Evolutionary conservation across 2,329 filamentous ascomycete genomes (phyloP), one percentile per base, ranked within the genome.

Genomic region (Neofusicoccum parvum): DNA sequence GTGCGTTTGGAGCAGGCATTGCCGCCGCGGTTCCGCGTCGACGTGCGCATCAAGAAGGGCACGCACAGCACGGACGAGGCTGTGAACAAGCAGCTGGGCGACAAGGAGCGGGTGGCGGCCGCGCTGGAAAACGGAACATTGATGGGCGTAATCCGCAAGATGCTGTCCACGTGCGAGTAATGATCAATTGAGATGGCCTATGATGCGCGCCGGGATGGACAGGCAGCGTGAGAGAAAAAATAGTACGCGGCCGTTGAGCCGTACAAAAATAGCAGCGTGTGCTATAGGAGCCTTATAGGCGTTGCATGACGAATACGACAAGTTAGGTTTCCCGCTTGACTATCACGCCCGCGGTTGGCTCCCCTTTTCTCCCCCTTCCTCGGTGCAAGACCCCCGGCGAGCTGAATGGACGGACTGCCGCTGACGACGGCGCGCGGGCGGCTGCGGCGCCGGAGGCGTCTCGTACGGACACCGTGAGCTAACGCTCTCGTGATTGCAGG

Each of bases 41-140:
- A 98, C 77, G 92, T 98, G 51, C 87, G 90, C 72, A 96, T 97
- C 78, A 97, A 98, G 79, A 91, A 96, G 79, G 94, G 94, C 68
- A 95, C 93, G n/a, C 95, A 98, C 77, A 92, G 88, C 69, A 96
- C 96, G 67, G 94, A 92, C 51, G 93, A 97, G 68, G 93, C 97
- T 76, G 93, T 97, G 62, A 97, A 96, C 81, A 97, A 97, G 83
- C 95, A 99, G 80, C 82, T 99, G 49, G 92, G 89, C 39, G 95
- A 99, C 80, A 99, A 98, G 83, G 95, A 99, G 81, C 85, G 95
- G 67, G 95, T 99, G 50, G 94, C 94, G 1, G 95, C 95, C 10
- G 95, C 95, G 6, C 82, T 97, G 71, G 95, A 98, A 79, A 99
- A 99, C 76, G 91, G 92, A 65, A 96, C 92, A 1, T 81, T 99